Base-by-base conservation (phyloP, 768 basidiomycete genomes). In the Coprinopsis strossmayeri region DNA sequence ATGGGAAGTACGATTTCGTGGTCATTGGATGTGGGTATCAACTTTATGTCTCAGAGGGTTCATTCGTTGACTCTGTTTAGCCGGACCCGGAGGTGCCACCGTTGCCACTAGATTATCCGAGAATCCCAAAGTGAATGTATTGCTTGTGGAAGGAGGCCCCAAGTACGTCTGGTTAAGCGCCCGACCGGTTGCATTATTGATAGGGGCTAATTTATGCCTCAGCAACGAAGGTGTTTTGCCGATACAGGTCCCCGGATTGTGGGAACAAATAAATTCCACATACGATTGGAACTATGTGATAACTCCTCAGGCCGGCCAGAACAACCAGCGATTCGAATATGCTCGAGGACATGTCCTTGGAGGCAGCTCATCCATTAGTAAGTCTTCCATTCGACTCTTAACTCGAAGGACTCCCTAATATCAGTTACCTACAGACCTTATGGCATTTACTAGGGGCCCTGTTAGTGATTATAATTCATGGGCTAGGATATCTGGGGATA, bases 251-350 rank as follows among this genome's bases (percentile, higher is more conserved):
- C 62, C 64, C 10, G 53, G 28, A 4, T 57, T 58, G 28, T 54
- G 32, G 12, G n/a, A 32, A 11, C 44, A 57, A 17, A 42, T 41
- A 23, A 34, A 52, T 38, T 54, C 53, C 11, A 54, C 43, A 21
- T 59, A 53, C 35, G 59, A 64, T 44, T 69, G 67, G 67, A 67
- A 67, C 37, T 67, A 56, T 47, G 64, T 64, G 10, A 62, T 62
- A 0, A 49, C 48, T 12, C 60, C 62, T 2, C 62, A 64, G 32
- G 18, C 42, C 2, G 59, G 57, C 11, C 50, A 65, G 1, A 56
- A 58, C 45, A 57, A 57, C 26, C 60, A 61, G 0, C 20, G 49
- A 12, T 43, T 67, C 10, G 26, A 56, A 13, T 67, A 62, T 48
- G 54, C 59, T 3, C 44, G 65, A 21, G 68, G 68, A 2, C 48